Evolutionary conservation across 23 red algal species (phyloP).

Genomic region (Agarophyton chilense): DNA sequence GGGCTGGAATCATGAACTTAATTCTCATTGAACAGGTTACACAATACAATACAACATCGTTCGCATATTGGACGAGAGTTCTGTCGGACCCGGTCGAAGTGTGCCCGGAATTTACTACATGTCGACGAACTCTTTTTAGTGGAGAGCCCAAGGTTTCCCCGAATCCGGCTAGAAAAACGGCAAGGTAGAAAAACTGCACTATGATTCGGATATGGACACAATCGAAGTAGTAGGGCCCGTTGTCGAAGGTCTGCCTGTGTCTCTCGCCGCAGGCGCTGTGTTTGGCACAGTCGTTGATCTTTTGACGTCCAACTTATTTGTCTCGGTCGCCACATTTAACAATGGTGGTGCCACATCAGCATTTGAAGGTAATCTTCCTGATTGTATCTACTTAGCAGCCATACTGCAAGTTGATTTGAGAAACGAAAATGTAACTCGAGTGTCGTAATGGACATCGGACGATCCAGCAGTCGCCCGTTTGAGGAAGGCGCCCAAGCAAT

Average conservation of each 20-base stretch:
- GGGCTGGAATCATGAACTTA: neutral
- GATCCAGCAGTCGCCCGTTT: neutral
- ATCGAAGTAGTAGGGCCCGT: neutral
- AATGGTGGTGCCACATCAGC: conserved; percentile 1
- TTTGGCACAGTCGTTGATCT: conserved; percentile 2
- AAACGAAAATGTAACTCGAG: neutral
- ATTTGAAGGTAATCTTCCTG: neutral
- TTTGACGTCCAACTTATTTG: neutral
- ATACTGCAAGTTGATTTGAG: neutral
- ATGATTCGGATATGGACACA: neutral
- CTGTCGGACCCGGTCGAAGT: conserved; percentile 1
- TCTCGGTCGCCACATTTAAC: neutral
- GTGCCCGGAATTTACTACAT: neutral
- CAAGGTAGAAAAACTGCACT: conserved; percentile 8
- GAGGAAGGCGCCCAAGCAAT: neutral
- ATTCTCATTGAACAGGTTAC: neutral
- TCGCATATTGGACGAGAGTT: neutral
- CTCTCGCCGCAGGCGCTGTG: neutral
- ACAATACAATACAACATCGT: neutral
- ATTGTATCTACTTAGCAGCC: neutral
- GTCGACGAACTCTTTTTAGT: neutral
- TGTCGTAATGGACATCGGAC: conserved; percentile 11
- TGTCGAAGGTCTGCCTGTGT: neutral
- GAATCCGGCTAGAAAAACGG: conserved; percentile 25
- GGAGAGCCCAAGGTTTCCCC: conserved; percentile 2